A percentile compares a stretch with the other conserved stretches of the same genome.
Conservation (phyloP, 169 alveolate genomes). For the Plasmodium coatneyi region DNA sequence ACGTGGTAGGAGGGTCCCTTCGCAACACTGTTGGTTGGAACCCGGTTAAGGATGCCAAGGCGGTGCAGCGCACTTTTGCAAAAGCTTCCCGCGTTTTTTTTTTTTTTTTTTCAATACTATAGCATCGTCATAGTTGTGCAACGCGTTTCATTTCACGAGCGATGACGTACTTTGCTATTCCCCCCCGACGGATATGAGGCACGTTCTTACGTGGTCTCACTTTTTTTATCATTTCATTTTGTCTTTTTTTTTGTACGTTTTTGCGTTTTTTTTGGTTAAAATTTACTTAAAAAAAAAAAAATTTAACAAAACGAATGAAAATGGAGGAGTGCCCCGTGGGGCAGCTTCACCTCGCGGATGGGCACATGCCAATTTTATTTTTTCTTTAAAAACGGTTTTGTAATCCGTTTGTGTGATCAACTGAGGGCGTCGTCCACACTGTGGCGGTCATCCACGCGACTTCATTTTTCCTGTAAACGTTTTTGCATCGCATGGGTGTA, state of each 20-base stretch:
- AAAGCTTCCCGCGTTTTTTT: not conserved
- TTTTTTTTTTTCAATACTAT: not conserved
- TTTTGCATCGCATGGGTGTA: not conserved
- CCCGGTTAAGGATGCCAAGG: not conserved
- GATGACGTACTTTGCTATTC: not conserved
- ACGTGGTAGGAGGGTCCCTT: constrained; percentile 11
- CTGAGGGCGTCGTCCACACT: too few relatives aligned
- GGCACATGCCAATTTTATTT: not conserved
- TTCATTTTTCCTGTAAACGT: not conserved
- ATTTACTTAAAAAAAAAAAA: constrained; percentile 4
- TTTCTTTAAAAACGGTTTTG: too few relatives aligned
- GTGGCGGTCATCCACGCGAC: too few relatives aligned
- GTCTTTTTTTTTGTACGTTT: constrained; percentile 11
- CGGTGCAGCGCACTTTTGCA: not conserved
- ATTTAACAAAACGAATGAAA: constrained; percentile 1
- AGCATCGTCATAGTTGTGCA: not conserved
- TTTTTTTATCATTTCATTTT: constrained; percentile 9
- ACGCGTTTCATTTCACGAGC: not conserved
- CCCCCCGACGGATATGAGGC: not conserved
- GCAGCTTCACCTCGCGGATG: not conserved
- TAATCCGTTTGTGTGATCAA: too few relatives aligned
- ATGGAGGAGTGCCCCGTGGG: not conserved
- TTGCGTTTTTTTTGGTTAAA: not conserved
- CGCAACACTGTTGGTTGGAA: not conserved
- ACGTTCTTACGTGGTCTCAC: not conserved